Conservation (phyloP, 306 rosid species). For the Spatholobus suberectus region DNA sequence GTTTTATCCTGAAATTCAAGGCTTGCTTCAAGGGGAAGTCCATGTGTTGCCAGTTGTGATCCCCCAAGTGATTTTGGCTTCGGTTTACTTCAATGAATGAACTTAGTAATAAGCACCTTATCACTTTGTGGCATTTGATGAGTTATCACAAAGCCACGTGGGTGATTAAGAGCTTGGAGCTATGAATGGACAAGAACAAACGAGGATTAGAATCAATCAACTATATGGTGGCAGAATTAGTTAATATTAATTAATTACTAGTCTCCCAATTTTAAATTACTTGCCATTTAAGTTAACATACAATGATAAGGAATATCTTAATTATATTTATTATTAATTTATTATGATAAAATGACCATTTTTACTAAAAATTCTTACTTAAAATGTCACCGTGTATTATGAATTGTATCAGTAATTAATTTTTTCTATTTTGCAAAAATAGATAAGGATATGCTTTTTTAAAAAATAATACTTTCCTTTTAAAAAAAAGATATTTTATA, state of each 20-base stretch:
- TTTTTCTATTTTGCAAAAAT: too few relatives aligned
- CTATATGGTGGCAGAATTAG: neutral
- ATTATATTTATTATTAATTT: neutral
- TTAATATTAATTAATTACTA: neutral
- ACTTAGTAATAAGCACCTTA: conserved; percentile 16
- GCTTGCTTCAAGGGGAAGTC: too few relatives aligned
- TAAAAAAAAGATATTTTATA: too few relatives aligned
- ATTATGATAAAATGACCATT: neutral
- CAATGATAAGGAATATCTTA: neutral
- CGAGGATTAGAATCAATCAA: neutral
- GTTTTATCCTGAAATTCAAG: too few relatives aligned
- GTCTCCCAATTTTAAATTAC: neutral
- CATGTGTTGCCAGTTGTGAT: neutral
- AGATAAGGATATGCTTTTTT: too few relatives aligned
- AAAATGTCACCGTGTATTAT: too few relatives aligned
- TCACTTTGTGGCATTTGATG: conserved; percentile 17
- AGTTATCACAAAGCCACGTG: conserved; percentile 2
- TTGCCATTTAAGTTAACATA: neutral
- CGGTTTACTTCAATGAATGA: neutral
- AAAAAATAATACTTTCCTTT: too few relatives aligned
- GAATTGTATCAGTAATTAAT: too few relatives aligned
- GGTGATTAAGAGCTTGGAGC: neutral
- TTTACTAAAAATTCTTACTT: too few relatives aligned
- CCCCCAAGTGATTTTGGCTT: neutral
- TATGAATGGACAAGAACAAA: conserved; percentile 21